Evolutionary conservation across 305 asterid genomes (phyloP), one percentile per base, ranked within the genome.

Genomic region (Solanum hybrid): DNA sequence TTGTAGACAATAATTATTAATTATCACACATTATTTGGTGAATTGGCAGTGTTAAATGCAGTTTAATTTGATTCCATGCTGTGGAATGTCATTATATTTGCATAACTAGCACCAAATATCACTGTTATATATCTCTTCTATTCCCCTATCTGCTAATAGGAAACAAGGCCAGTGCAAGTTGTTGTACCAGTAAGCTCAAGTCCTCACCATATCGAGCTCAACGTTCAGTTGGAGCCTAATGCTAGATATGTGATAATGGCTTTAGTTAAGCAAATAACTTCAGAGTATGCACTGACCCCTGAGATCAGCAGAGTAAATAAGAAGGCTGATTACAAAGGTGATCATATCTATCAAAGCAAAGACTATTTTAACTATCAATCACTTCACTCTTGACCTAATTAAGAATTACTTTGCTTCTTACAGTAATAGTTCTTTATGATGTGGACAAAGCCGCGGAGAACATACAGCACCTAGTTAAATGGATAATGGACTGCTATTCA

Each of bases 401-500:
- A 57, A 57, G 88, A 51, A 57, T 2, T 85, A 57, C 20, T 10
- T 1, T 10, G n/a, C n/a, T 32, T 82, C 37, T 78, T 93, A 85
- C 97, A 97, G 98, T 94, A 80, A 78, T 97, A 90, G 97, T 96
- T 89, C 97, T 96, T 34, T 94, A 94, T 86, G 96, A 95, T 38
- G 96, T 96, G 72, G 99, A 96, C 91, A 96, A 95, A 94, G 96
- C 98, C 4, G 91, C 94, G 22, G 97, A 95, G 92, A 96, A 94
- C 93, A 92, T 96, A 83, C 98, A 95, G 24, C 99, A 96, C 92
- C 92, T 96, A 1, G 91, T 96, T 87, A 96, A 96, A 91, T 96
- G 99, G 99, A 95, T 95, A 86, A 96, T 96, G 96, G 99, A 96
- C 90, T 94, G 98, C 89, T 96, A 96, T 91, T 91, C 99, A 2